Conservation (phyloP, 1,139 yeast species). For the Hansenula sp. region DNA sequence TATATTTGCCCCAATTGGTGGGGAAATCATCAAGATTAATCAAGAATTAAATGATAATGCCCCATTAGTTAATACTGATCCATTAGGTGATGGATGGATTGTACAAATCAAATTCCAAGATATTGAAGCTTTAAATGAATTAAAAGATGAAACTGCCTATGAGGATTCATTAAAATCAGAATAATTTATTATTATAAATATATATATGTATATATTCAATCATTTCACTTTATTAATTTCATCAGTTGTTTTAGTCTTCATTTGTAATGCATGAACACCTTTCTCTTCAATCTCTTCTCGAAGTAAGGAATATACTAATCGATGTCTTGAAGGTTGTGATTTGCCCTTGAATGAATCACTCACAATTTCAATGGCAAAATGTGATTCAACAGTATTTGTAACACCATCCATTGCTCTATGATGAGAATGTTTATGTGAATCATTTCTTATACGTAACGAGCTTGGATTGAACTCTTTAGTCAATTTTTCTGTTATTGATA, state of each 20-base stretch:
- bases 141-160: conserved; percentile 58
- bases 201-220: conserved; percentile 4
- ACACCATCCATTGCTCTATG: conserved; percentile 84
- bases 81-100: conserved; percentile 93
- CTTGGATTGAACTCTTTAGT: conserved; percentile 36
- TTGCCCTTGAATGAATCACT: conserved; percentile 68
- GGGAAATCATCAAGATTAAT: conserved; percentile 74
- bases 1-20: conserved; percentile 83
- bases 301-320: conserved; percentile 65
- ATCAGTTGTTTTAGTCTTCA: conserved; percentile 73
- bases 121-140: conserved; percentile 13
- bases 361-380: conserved; percentile 70
- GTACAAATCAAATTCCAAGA: conserved; percentile 59
- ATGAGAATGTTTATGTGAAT: conserved; percentile 84
- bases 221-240: conserved; percentile 43
- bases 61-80: conserved; percentile 77
- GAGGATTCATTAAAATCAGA: conserved; percentile 36
- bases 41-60: conserved; percentile 65
- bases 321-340: conserved; percentile 71
- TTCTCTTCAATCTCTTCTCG: conserved; percentile 66
- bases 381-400: conserved; percentile 74
- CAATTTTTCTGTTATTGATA: conserved; percentile 35
- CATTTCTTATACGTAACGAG: conserved; percentile 51
- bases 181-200: conserved; percentile 5
- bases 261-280: conserved; percentile 88